A percentile compares a stretch with the other conserved stretches of the same genome.
phyloP scores from a whole-genome alignment of 768 basidiomycete species.

The Leucocoprinus leucothites region DNA sequence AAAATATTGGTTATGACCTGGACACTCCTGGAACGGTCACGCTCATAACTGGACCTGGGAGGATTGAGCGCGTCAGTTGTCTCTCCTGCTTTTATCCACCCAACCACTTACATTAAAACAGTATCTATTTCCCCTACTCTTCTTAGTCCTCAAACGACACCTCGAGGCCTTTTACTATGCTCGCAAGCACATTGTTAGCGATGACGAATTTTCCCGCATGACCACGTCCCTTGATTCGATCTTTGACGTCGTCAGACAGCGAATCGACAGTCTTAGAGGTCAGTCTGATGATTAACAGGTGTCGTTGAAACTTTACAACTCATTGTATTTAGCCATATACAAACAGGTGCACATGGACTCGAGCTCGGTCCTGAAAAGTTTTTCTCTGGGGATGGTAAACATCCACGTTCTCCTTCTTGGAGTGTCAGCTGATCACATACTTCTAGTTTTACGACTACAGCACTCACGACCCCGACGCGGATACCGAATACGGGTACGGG shows the following conservation, averaged over 20 bases:
- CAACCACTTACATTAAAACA: neutral
- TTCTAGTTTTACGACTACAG: neutral
- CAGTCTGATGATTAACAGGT: conserved; percentile 11
- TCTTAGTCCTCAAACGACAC: conserved; percentile 17
- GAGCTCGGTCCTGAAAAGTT: too few species aligned
- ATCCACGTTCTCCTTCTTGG: too few species aligned
- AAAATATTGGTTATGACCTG: conserved; percentile 16
- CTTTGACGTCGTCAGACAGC: too few species aligned
- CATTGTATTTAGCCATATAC: too few species aligned
- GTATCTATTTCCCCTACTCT: conserved; percentile 21
- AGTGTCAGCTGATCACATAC: too few species aligned
- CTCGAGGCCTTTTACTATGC: conserved; percentile 22
- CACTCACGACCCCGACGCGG: neutral
- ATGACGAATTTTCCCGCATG: conserved; percentile 27
- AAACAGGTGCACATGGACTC: too few species aligned
- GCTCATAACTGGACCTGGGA: conserved; percentile 15
- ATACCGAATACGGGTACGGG: neutral
- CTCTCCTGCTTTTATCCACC: neutral
- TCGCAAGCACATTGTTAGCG: conserved; percentile 32
- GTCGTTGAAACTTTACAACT: too few species aligned
- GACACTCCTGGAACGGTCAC: conserved; percentile 16
- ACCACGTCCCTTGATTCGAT: conserved; percentile 15
- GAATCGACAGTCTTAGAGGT: too few species aligned
- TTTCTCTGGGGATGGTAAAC: too few species aligned
- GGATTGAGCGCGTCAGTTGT: conserved; percentile 21